Evolutionary conservation across 192 early-diverging fungal species (phyloP).

Genomic region (Coemansia sp.): DNA sequence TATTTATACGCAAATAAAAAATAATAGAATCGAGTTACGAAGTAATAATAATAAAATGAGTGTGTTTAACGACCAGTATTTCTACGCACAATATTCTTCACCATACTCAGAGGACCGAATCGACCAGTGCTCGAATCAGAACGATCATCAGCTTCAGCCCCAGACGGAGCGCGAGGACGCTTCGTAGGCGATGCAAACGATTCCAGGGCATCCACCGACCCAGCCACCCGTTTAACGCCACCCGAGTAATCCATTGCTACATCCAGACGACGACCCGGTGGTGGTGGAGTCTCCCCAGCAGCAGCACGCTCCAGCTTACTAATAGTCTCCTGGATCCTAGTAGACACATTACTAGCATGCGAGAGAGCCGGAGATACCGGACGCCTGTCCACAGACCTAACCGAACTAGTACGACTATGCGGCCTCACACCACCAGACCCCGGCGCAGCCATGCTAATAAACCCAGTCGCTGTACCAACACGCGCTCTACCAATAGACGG

Average conservation of each 20-base stretch:
- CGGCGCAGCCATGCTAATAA: slow-evolving; percentile 35
- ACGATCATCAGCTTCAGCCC: not conserved
- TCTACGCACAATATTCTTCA: not conserved
- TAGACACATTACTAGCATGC: slow-evolving; percentile 36
- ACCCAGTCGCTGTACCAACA: slow-evolving; percentile 38
- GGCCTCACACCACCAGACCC: slow-evolving; percentile 7
- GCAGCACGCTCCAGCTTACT: slow-evolving; percentile 30
- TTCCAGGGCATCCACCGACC: slow-evolving; percentile 8
- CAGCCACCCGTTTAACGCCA: slow-evolving; percentile 29
- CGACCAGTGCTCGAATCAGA: not conserved
- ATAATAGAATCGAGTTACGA: not conserved
- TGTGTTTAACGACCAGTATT: not conserved
- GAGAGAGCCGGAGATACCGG: slow-evolving; percentile 47
- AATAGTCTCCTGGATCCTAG: slow-evolving; percentile 40
- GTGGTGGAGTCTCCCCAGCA: not conserved
- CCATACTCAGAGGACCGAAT: not conserved
- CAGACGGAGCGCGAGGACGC: slow-evolving; percentile 32
- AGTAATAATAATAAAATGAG: not conserved
- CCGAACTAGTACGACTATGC: slow-evolving; percentile 17
- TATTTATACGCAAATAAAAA: not conserved
- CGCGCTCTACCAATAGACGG: slow-evolving; percentile 12
- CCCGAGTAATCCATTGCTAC: not conserved
- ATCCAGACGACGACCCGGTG: not conserved
- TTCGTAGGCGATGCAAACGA: slow-evolving; percentile 35
- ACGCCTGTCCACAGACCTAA: slow-evolving; percentile 6